These are phyloP conservation scores for Phytophthora hibernalis DNA, from an alignment of 352 stramenopile genomes.

Conservation along the genomic window DNA sequence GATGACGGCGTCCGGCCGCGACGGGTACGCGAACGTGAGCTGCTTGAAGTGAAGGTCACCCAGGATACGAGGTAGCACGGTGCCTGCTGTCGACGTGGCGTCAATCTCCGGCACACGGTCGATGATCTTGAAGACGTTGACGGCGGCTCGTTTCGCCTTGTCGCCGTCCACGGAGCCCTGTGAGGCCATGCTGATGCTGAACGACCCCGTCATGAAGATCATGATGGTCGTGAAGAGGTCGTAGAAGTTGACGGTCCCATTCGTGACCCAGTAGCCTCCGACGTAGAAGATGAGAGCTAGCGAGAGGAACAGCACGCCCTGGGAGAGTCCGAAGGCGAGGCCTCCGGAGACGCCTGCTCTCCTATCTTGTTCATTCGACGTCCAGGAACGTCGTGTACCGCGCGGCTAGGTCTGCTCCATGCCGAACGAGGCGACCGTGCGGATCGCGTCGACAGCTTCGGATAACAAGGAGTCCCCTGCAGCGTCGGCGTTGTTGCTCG, in stretches of 20 bases:
- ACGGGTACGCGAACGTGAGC: slow-evolving; percentile 92
- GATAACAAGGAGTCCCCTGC: slow-evolving; percentile 46
- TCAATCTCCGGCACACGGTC: slow-evolving; percentile 66
- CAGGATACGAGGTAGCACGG: slow-evolving; percentile 27
- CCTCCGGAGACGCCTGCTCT: slow-evolving; percentile 45
- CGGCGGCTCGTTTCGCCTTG: slow-evolving; percentile 66
- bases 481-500: slow-evolving; percentile 52
- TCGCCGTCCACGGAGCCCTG: slow-evolving; percentile 53
- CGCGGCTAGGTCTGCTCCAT: slow-evolving; percentile 40
- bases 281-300: slow-evolving; percentile 68
- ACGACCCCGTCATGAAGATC: slow-evolving; percentile 51
- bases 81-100: slow-evolving; percentile 21
- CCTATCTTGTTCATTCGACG: slow-evolving; percentile 38
- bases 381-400: slow-evolving; percentile 40
- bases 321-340: slow-evolving; percentile 51
- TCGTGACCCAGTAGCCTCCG: slow-evolving; percentile 50
- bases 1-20: slow-evolving; percentile 70
- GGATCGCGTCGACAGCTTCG: slow-evolving; percentile 59
- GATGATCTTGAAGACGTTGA: slow-evolving; percentile 84
- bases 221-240: slow-evolving; percentile 61
- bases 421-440: slow-evolving; percentile 59
- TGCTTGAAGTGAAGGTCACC: slow-evolving; percentile 85
- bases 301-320: slow-evolving; percentile 54
- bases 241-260: slow-evolving; percentile 49
- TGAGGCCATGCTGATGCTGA: slow-evolving; percentile 62